A percentile compares a stretch with the other conserved stretches of the same genome.
Conservation (phyloP, 306 rosid genomes). For the Corylus avellana region DNA sequence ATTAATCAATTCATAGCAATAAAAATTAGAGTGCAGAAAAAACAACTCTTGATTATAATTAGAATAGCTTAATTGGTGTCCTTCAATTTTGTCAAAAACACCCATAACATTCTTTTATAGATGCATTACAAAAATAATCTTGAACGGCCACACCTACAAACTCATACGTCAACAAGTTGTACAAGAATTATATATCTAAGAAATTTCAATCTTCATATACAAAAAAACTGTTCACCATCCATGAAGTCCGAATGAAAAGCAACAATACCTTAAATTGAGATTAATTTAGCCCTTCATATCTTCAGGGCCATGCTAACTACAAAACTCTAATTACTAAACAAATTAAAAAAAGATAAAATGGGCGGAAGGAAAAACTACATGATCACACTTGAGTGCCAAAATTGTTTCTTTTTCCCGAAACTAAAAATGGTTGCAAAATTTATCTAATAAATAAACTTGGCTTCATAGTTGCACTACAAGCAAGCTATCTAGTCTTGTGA, state of each 20-base stretch:
- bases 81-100: no score
- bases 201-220: no score
- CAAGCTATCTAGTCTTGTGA: conserved; percentile 55
- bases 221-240: no score
- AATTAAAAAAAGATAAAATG: background rate
- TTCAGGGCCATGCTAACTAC: background rate
- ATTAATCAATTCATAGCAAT: no score
- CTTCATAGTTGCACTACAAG: background rate
- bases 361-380: background rate
- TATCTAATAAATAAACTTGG: background rate
- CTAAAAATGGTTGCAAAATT: background rate
- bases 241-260: background rate
- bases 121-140: no score
- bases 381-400: background rate
- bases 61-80: no score
- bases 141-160: no score
- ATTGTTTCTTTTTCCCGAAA: background rate
- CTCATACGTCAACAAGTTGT: no score
- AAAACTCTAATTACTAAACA: background rate
- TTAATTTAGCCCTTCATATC: background rate
- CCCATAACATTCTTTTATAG: no score
- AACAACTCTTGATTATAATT: no score
- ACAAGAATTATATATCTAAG: no score
- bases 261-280: background rate
- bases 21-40: no score